These are phyloP conservation scores for Halophytophthora batemanensis DNA, from an alignment of 352 stramenopile genomes.

Conservation along the genomic window DNA sequence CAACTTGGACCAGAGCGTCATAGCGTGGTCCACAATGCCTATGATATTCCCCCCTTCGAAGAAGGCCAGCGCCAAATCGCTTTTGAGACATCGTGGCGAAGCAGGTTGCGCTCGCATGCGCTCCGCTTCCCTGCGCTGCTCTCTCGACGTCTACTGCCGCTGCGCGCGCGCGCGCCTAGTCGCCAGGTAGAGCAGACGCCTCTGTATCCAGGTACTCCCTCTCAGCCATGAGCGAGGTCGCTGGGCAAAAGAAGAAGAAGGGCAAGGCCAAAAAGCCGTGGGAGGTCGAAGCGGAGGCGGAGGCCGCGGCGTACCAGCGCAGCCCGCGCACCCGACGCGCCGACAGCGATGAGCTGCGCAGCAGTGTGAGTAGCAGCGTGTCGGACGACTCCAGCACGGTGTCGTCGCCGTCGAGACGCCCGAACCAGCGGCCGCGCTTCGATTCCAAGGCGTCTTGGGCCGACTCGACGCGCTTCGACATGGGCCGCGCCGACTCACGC, in stretches of 20 bases:
- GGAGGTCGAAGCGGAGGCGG: conserved; percentile 3
- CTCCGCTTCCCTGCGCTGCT: no score
- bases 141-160: no score
- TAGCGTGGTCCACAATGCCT: no score
- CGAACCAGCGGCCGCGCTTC: conserved; percentile 58
- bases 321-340: conserved; percentile 7
- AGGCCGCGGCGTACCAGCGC: background rate
- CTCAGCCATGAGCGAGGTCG: no score
- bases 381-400: conserved; percentile 57
- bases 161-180: no score
- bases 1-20: no score
- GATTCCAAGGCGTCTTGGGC: conserved; percentile 83
- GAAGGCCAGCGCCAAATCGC: no score
- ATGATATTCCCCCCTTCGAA: no score
- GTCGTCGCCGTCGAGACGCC: conserved; percentile 47
- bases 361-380: conserved; percentile 28
- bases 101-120: no score
- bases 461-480: conserved; percentile 85
- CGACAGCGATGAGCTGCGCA: conserved; percentile 14
- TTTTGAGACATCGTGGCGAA: no score
- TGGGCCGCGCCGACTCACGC: conserved; percentile 75
- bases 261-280: background rate
- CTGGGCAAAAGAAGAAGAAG: conserved; percentile 19
- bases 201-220: no score
- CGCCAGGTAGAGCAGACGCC: no score